Evolutionary conservation across 768 basidiomycete species (phyloP).

Genomic region (Phlegmacium glaucopus): DNA sequence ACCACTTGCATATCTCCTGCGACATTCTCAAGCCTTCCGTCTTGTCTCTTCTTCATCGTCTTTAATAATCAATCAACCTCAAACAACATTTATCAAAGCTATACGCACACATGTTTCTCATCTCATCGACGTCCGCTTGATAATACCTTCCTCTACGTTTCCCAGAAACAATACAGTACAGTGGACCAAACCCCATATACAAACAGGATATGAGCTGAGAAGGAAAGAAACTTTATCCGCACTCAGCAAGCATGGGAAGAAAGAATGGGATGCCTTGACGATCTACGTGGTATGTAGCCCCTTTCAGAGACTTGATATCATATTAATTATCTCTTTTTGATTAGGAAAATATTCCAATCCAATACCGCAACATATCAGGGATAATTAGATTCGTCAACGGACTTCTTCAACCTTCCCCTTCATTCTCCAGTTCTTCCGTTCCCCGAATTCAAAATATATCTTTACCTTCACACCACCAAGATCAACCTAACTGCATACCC

Average conservation of each 20-base stretch:
- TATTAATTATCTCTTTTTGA: not conserved
- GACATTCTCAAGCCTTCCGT: constrained; percentile 32
- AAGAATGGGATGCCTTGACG: constrained; percentile 61
- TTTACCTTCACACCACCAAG: constrained; percentile 63
- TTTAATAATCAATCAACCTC: constrained; percentile 25
- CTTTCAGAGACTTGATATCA: not conserved
- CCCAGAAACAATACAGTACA: constrained; percentile 27
- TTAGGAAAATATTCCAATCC: constrained; percentile 69
- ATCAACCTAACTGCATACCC: constrained; percentile 49
- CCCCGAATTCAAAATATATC: constrained; percentile 47
- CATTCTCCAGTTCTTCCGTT: not conserved
- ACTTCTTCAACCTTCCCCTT: constrained; percentile 25
- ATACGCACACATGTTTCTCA: constrained; percentile 48
- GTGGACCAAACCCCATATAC: constrained; percentile 11
- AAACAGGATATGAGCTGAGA: constrained; percentile 66
- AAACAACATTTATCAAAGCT: constrained; percentile 53
- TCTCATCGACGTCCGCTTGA: constrained; percentile 58
- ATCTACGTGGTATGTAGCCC: constrained; percentile 61
- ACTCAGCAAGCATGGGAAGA: constrained; percentile 24
- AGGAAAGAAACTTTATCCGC: constrained; percentile 34
- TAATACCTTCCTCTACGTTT: constrained; percentile 36
- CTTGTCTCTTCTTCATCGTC: constrained; percentile 23
- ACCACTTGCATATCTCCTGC: constrained; percentile 52
- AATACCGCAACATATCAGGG: constrained; percentile 47
- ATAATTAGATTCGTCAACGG: constrained; percentile 43